These are phyloP conservation scores for Aspergillus nomiae DNA, from an alignment of 2,329 filamentous ascomycete genomes.

Conservation along the genomic window DNA sequence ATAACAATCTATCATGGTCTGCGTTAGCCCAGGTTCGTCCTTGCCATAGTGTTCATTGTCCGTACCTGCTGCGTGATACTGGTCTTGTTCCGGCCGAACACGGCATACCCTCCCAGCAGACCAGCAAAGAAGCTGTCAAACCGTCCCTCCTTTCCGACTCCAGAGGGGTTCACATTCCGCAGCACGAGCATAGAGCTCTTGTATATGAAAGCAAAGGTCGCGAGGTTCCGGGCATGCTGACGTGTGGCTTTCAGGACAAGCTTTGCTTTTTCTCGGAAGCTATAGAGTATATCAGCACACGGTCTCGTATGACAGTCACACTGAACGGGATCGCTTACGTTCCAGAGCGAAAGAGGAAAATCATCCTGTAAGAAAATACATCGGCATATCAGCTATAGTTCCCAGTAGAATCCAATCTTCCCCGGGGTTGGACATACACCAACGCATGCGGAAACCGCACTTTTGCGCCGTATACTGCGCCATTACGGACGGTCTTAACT, in stretches of 20 bases:
- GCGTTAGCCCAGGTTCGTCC: neutral
- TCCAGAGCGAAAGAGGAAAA: constrained; percentile 92
- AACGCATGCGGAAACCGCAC: constrained; percentile 97
- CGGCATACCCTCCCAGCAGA: constrained; percentile 84
- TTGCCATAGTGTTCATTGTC: neutral
- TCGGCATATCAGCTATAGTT: constrained; percentile 20
- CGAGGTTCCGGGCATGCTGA: constrained; percentile 88
- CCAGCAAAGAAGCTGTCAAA: constrained; percentile 87
- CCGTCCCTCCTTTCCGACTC: constrained; percentile 61
- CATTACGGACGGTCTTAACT: constrained; percentile 93
- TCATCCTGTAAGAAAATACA: constrained; percentile 65
- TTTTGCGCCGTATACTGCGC: constrained; percentile 94
- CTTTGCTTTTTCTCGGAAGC: constrained; percentile 71
- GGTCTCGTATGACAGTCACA: neutral
- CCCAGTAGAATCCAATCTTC: neutral
- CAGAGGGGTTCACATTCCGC: constrained; percentile 54
- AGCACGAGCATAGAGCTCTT: constrained; percentile 79
- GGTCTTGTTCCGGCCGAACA: constrained; percentile 81
- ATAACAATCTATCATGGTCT: constrained; percentile 76
- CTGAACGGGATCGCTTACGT: constrained; percentile 58
- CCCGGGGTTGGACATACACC: constrained; percentile 58
- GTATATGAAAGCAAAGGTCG: constrained; percentile 88
- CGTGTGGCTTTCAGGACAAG: constrained; percentile 84
- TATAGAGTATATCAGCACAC: constrained; percentile 28
- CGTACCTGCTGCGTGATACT: constrained; percentile 75